Evolutionary conservation across 1,284 basidiomycete species (phyloP), one percentile per base, ranked within the genome.

Genomic region (Tremellales sp.): DNA sequence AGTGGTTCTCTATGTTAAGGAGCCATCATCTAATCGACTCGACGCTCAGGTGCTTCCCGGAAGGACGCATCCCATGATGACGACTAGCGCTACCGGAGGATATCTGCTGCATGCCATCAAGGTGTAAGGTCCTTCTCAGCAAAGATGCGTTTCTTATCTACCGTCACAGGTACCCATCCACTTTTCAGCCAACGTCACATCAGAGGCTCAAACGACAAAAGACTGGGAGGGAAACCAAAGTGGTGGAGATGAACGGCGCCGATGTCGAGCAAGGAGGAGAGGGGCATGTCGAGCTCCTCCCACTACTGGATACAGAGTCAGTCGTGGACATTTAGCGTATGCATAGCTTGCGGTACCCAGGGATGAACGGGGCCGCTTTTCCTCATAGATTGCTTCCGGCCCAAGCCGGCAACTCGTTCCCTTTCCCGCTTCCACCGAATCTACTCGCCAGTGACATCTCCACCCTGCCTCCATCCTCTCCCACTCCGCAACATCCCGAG

Each of bases 51-150:
- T 93, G 9, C 77, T 99, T 16, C 94, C 94, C 21, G 94, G 94
- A 13, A 80, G 95, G 27, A 95, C 90, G 34, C 95, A 99, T 74
- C 95, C 95, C 1, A 83, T 82, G 58, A 98, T 99, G 95, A 85
- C 79, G 49, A 89, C 85, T 40, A 86, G 87, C 14, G 89, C 87
- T 1, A 85, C 86, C 3, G 92, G 88, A 4, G 94, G 95, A 0
- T 97, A 84, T 72, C 74, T 98, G 24, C 76, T 97, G 39, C 84
- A 87, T 65, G 81, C 85, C 6, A 84, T 84, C 32, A 86, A 86
- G 79, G 83, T 97, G 86, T 90, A 75, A 47, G 84, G n/a, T 13
- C 22, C 6, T 18, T 28, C 18, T 40, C 27, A 45, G 26, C n/a
- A 28, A 31, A 22, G 28, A 26, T 24, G 6, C 12, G 19, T 34